phyloP scores from a whole-genome alignment of 2,329 filamentous ascomycete genomes.

The Curvularia lunata region DNA sequence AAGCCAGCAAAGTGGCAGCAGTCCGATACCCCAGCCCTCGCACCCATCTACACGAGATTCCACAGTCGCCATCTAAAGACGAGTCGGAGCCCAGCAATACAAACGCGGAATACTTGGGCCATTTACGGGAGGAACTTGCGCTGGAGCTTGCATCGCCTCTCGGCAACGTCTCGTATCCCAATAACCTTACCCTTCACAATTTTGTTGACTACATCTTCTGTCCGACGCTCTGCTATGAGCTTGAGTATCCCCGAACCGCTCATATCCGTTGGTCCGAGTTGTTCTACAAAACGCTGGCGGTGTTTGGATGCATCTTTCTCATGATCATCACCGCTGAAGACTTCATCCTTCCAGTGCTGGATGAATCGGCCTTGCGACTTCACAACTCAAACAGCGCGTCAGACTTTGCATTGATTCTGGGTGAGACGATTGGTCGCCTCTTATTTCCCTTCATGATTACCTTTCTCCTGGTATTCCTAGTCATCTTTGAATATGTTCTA shows the following conservation, averaged over 20 bases:
- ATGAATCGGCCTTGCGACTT: conserved; percentile 69
- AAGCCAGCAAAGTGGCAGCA: conserved; percentile 70
- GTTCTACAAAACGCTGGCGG: conserved; percentile 82
- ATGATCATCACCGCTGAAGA: conserved; percentile 91
- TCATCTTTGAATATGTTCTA: conserved; percentile 97
- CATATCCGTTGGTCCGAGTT: conserved; percentile 81
- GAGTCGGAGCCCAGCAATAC: conserved; percentile 52
- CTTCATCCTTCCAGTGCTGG: conserved; percentile 89
- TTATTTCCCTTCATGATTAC: conserved; percentile 98
- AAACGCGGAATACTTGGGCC: conserved; percentile 57
- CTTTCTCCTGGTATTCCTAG: conserved; percentile 92
- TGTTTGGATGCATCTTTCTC: conserved; percentile 96
- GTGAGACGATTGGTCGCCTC: conserved; percentile 88
- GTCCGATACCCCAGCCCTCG: conserved; percentile 71
- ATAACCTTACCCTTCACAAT: conserved; percentile 83
- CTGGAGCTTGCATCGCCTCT: conserved; percentile 90
- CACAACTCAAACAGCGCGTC: conserved; percentile 56
- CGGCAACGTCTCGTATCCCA: conserved; percentile 86
- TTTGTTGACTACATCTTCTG: conserved; percentile 88
- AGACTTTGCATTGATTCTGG: conserved; percentile 79
- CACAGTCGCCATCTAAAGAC: conserved; percentile 48
- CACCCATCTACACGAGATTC: conserved; percentile 62
- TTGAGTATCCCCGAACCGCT: conserved; percentile 86
- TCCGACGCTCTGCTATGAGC: conserved; percentile 95
- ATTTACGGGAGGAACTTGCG: conserved; percentile 84